A percentile compares a stretch with the other conserved stretches of the same genome.
Evolutionary conservation across 1,139 yeast species (phyloP).

Genomic region (Eremothecium coryli): DNA sequence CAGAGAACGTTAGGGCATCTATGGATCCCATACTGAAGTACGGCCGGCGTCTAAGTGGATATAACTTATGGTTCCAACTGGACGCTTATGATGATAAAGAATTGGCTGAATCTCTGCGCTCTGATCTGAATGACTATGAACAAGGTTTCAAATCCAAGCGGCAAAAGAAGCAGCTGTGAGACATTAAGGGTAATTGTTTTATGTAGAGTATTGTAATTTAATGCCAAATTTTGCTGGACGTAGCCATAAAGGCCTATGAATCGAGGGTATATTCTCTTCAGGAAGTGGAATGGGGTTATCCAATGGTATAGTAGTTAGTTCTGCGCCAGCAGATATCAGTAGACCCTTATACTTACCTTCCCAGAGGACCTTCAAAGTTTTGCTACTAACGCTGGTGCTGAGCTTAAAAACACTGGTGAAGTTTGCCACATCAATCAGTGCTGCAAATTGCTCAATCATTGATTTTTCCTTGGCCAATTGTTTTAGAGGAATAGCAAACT

Average conservation of each 20-base stretch:
- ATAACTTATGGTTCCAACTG: constrained; percentile 74
- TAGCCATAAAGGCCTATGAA: constrained; percentile 3
- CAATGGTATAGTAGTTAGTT: constrained; percentile 18
- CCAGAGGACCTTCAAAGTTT: constrained; percentile 63
- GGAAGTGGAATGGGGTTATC: constrained; percentile 6
- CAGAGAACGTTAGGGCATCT: constrained; percentile 44
- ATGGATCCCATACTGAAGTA: constrained; percentile 54
- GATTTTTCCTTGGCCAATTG: constrained; percentile 32
- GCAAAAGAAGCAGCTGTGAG: constrained; percentile 25
- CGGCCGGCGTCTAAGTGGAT: constrained; percentile 55
- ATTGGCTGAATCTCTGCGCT: constrained; percentile 33
- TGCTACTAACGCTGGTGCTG: constrained; percentile 60
- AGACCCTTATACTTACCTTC: constrained; percentile 81
- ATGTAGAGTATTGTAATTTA: constrained; percentile 26
- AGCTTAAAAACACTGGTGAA: constrained; percentile 68
- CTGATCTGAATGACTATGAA: constrained; percentile 32
- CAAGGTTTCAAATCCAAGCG: constrained; percentile 33
- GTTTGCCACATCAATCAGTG: constrained; percentile 42
- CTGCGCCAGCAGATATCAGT: constrained; percentile 67
- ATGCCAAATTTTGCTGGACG: constrained; percentile 25
- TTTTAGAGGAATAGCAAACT: constrained; percentile 28
- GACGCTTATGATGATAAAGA: constrained; percentile 68
- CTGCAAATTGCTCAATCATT: constrained; percentile 46
- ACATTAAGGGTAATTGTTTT: constrained; percentile 4
- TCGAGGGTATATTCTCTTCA: background rate